These are phyloP conservation scores for Podospora didyma DNA, from an alignment of 495 filamentous ascomycete species.

Conservation along the genomic window DNA sequence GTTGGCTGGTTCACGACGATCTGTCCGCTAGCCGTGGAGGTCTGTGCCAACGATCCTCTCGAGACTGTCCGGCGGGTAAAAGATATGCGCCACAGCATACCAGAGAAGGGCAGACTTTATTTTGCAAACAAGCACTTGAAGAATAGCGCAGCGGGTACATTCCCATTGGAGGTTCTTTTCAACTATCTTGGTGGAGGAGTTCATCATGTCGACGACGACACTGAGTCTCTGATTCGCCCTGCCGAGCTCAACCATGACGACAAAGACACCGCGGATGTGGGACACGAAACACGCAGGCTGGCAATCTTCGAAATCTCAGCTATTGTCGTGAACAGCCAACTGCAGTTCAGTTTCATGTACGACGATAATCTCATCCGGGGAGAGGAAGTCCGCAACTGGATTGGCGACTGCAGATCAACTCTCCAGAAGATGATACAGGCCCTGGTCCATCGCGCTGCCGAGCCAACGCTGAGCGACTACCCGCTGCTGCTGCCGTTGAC, in stretches of 20 bases:
- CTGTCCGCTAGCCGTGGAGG: slow-evolving; percentile 20
- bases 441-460: not conserved
- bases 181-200: slow-evolving; percentile 52
- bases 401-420: slow-evolving; percentile 55
- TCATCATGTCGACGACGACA: slow-evolving; percentile 43
- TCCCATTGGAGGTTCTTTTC: slow-evolving; percentile 58
- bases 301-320: slow-evolving; percentile 25
- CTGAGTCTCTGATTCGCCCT: slow-evolving; percentile 43
- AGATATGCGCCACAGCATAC: slow-evolving; percentile 21
- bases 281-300: slow-evolving; percentile 35
- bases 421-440: slow-evolving; percentile 37
- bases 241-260: slow-evolving; percentile 26
- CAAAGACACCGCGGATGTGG: slow-evolving; percentile 48
- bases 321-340: slow-evolving; percentile 42
- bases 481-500: slow-evolving; percentile 48
- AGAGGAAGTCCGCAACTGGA: slow-evolving; percentile 25
- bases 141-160: slow-evolving; percentile 24
- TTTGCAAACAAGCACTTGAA: slow-evolving; percentile 36
- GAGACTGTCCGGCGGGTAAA: slow-evolving; percentile 31
- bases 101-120: slow-evolving; percentile 19
- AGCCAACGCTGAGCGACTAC: slow-evolving; percentile 49
- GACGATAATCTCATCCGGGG: slow-evolving; percentile 26
- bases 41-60: slow-evolving; percentile 25
- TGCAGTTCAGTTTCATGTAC: slow-evolving; percentile 45
- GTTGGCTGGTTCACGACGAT: slow-evolving; percentile 31